These are phyloP conservation scores for Nematocida displodere DNA, from an alignment of 371 early-diverging fungal species.

Conservation along the genomic window DNA sequence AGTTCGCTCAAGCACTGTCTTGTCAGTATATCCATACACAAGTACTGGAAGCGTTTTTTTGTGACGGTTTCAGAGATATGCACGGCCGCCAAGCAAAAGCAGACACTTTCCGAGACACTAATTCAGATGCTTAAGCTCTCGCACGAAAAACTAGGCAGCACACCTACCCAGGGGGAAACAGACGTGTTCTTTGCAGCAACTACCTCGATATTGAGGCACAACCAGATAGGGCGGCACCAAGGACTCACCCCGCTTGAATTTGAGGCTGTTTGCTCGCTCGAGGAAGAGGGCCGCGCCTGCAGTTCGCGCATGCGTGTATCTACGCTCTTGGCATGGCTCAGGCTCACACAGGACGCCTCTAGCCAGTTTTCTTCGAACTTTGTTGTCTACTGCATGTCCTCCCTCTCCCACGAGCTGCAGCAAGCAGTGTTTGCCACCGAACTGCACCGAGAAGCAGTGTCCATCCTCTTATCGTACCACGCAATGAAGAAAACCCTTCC, in stretches of 20 bases:
- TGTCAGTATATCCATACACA: background rate
- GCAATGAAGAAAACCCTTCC: background rate
- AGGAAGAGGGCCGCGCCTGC: background rate
- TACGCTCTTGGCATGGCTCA: conserved; percentile 16
- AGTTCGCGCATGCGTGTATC: background rate
- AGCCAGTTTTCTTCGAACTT: background rate
- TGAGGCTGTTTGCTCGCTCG: conserved; percentile 20
- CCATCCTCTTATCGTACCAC: conserved; percentile 15
- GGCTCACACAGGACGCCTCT: background rate
- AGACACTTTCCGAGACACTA: background rate
- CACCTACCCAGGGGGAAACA: background rate
- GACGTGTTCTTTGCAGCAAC: conserved; percentile 1
- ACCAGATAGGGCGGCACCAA: background rate
- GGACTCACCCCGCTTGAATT: conserved; percentile 23
- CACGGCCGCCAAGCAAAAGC: background rate
- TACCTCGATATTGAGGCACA: conserved; percentile 1
- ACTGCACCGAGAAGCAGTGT: background rate
- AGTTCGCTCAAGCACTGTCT: background rate
- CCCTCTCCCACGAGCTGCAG: background rate
- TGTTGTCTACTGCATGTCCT: background rate
- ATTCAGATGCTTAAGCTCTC: conserved; percentile 22
- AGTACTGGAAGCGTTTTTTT: background rate
- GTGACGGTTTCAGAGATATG: conserved; percentile 26
- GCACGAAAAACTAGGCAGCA: background rate
- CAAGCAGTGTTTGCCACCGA: background rate